Conservation (phyloP, 1,284 basidiomycete species). For the Anthracocystis panici-leucophaei region DNA sequence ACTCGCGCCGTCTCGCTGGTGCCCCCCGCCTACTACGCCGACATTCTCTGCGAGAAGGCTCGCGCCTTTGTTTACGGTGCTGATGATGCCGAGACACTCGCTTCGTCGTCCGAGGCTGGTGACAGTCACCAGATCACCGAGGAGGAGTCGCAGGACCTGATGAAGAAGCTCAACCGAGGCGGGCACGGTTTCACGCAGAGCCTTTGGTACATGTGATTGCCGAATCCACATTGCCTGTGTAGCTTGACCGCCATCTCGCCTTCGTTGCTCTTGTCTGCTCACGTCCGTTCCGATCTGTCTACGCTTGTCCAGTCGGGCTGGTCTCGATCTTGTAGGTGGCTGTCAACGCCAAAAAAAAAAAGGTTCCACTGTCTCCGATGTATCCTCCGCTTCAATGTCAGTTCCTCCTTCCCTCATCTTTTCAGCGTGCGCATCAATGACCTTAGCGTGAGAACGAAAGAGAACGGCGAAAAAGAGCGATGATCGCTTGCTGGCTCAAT, state of each 20-base stretch:
- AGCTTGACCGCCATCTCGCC: background rate
- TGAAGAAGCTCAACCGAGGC: conserved; percentile 23
- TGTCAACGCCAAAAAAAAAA: no score
- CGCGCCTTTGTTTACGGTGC: conserved; percentile 69
- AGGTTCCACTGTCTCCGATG: background rate
- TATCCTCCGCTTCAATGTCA: background rate
- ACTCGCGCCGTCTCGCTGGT: conserved; percentile 70
- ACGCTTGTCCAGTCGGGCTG: background rate
- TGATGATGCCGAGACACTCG: conserved; percentile 23
- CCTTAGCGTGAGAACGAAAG: background rate
- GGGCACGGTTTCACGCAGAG: conserved; percentile 11
- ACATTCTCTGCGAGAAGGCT: conserved; percentile 71
- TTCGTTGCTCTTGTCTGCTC: background rate
- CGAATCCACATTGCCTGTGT: no score
- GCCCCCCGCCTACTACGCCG: conserved; percentile 71
- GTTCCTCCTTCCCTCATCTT: background rate
- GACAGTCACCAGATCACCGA: conserved; percentile 23
- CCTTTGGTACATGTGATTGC: conserved; percentile 50
- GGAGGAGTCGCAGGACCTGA: conserved; percentile 28
- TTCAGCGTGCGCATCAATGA: background rate
- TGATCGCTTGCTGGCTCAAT: no score
- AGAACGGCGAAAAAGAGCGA: background rate
- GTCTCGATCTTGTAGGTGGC: background rate
- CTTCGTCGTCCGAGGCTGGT: conserved; percentile 10
- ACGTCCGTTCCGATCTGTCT: background rate